Percentiles rank a stretch among this genome's conserved stretches.
Conservation (phyloP, 768 basidiomycete genomes). For the Mycena crocata region DNA sequence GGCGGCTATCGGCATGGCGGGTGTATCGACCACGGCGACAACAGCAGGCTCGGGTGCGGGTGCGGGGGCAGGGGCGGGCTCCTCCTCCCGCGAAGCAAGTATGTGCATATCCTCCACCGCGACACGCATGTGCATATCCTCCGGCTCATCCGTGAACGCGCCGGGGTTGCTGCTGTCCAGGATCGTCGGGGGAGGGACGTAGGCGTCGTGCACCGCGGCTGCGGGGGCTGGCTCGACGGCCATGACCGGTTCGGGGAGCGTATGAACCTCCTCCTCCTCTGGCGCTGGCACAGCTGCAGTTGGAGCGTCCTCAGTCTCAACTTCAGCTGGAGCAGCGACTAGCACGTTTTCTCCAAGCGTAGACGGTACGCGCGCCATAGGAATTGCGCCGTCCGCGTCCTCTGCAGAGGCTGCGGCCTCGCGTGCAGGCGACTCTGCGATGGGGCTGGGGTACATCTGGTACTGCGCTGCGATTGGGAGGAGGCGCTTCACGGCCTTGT, state of each 20-base stretch:
- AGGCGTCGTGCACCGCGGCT: too few species aligned
- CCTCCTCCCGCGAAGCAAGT: too few species aligned
- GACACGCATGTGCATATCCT: constrained; percentile 53
- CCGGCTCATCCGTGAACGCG: constrained; percentile 65
- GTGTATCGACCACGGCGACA: constrained; percentile 19
- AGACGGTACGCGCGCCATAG: constrained; percentile 50
- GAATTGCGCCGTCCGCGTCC: constrained; percentile 40
- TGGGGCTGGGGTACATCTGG: constrained; percentile 65
- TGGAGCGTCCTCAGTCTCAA: neutral
- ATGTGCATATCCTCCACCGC: too few species aligned
- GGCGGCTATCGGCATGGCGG: constrained; percentile 1
- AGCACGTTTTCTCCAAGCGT: constrained; percentile 42
- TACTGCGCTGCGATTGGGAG: constrained; percentile 37
- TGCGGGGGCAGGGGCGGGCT: constrained; percentile 17
- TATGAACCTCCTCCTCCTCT: constrained; percentile 30
- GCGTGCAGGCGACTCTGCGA: constrained; percentile 75
- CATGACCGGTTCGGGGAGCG: neutral
- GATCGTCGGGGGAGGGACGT: constrained; percentile 51
- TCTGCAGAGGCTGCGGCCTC: constrained; percentile 58
- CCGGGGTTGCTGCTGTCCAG: constrained; percentile 59
- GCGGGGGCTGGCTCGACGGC: neutral
- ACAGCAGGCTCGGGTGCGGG: constrained; percentile 16
- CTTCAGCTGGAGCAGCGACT: neutral
- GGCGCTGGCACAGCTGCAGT: neutral
- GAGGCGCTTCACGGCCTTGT: constrained; percentile 35